Conservation (phyloP, 352 stramenopile genomes). For the Globisporangium rhizosaccharum region DNA sequence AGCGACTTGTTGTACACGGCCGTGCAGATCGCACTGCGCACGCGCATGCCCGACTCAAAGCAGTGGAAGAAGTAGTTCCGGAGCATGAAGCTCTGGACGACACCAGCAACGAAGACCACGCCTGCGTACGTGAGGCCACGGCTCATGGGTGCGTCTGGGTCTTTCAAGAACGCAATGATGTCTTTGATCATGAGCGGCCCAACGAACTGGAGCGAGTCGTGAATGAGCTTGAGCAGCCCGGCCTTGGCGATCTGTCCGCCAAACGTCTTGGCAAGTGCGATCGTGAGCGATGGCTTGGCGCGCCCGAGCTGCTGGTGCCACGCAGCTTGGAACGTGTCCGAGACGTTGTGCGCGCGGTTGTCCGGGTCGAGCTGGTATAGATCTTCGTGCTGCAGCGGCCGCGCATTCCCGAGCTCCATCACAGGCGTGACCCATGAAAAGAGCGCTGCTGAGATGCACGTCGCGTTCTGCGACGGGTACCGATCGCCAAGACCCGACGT, state of each 20-base stretch:
- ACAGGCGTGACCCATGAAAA: constrained; percentile 88
- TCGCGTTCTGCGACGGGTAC: constrained; percentile 49
- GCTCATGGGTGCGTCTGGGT: constrained; percentile 47
- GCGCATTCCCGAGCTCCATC: constrained; percentile 78
- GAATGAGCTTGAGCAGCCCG: constrained; percentile 69
- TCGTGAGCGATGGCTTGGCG: constrained; percentile 44
- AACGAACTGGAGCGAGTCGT: constrained; percentile 84
- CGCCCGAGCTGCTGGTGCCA: constrained; percentile 38
- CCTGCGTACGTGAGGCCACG: constrained; percentile 56
- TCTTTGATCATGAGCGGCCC: constrained; percentile 78
- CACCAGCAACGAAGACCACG: constrained; percentile 62
- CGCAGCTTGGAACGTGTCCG: constrained; percentile 31
- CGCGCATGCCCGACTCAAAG: constrained; percentile 67
- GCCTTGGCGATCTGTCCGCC: constrained; percentile 49
- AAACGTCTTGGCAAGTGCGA: constrained; percentile 46
- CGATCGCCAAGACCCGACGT: constrained; percentile 37
- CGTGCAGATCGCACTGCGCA: constrained; percentile 68
- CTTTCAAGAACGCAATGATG: constrained; percentile 76
- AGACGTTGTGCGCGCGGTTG: constrained; percentile 56
- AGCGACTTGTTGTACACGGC: constrained; percentile 82
- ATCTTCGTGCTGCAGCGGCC: constrained; percentile 74
- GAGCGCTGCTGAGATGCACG: constrained; percentile 55
- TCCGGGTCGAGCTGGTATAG: constrained; percentile 77
- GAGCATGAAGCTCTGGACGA: constrained; percentile 73
- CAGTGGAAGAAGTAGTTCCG: constrained; percentile 86